A percentile compares a stretch with the other conserved stretches of the same genome.
Conservation (phyloP, 2,329 filamentous ascomycete species). For the Aureobasidium uvarum region DNA sequence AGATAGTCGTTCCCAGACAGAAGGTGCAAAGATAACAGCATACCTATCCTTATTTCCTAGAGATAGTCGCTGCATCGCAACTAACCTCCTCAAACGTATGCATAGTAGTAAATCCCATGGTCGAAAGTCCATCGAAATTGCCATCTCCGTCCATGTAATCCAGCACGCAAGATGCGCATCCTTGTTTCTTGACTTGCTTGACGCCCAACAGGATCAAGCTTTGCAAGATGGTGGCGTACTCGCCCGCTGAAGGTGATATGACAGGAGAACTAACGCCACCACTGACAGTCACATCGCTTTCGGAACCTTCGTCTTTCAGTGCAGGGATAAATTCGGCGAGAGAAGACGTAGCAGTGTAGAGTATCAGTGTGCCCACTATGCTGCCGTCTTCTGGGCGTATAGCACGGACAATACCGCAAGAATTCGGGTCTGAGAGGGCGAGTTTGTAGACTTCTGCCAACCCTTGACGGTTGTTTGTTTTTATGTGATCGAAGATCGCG, state of each 20-base stretch:
- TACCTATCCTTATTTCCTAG: neutral
- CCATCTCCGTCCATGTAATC: constrained; percentile 76
- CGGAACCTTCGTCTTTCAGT: constrained; percentile 51
- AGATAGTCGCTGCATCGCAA: constrained; percentile 57
- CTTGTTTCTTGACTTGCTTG: constrained; percentile 76
- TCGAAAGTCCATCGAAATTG: constrained; percentile 67
- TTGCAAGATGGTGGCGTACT: constrained; percentile 71
- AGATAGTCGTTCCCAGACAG: neutral
- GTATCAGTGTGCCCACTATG: constrained; percentile 75
- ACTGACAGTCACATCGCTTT: constrained; percentile 37
- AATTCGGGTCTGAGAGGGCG: constrained; percentile 67
- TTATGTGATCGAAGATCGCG: constrained; percentile 70
- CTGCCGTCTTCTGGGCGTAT: constrained; percentile 65
- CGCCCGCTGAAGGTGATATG: constrained; percentile 64
- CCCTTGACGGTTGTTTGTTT: constrained; percentile 70
- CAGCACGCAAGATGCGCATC: constrained; percentile 68
- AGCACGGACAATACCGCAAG: constrained; percentile 79
- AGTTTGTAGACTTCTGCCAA: constrained; percentile 76
- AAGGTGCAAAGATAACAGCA: neutral
- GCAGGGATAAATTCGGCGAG: constrained; percentile 69
- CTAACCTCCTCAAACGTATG: constrained; percentile 82
- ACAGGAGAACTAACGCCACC: constrained; percentile 80
- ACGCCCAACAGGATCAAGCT: constrained; percentile 77
- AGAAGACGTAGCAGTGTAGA: constrained; percentile 68
- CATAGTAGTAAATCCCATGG: constrained; percentile 76